These are phyloP conservation scores for Trifolium fragiferum DNA, from an alignment of 306 rosid species.

Conservation along the genomic window DNA sequence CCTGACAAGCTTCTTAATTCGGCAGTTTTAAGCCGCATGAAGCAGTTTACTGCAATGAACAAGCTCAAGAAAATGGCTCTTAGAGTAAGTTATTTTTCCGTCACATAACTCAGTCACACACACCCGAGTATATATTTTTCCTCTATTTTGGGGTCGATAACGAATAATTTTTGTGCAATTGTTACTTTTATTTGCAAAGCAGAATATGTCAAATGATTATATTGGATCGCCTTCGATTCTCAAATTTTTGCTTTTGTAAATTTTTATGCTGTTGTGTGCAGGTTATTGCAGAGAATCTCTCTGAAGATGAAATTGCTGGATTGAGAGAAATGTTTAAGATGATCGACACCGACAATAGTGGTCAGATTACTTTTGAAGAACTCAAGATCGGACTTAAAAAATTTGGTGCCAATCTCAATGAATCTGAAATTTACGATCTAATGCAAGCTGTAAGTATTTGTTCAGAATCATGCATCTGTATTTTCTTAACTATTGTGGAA, in stretches of 20 bases:
- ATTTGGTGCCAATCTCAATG: constrained; percentile 79
- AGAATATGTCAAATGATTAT: neutral
- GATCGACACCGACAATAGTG: constrained; percentile 83
- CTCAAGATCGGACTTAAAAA: constrained; percentile 75
- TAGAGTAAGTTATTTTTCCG: constrained; percentile 60
- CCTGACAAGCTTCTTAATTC: constrained; percentile 90
- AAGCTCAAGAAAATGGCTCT: constrained; percentile 94
- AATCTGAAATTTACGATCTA: constrained; percentile 77
- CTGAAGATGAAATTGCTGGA: constrained; percentile 90
- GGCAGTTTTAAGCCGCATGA: constrained; percentile 85
- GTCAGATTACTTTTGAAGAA: constrained; percentile 87
- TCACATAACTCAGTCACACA: neutral
- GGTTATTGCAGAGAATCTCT: constrained; percentile 86
- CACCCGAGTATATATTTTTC: neutral
- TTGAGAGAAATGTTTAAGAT: constrained; percentile 82
- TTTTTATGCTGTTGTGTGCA: constrained; percentile 41
- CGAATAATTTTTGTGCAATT: too few relatives aligned
- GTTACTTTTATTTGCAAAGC: neutral
- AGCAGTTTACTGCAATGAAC: constrained; percentile 88
- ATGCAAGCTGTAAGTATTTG: constrained; percentile 77
- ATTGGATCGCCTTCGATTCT: neutral
- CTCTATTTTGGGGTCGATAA: neutral
- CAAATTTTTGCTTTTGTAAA: constrained; percentile 27
- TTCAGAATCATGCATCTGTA: neutral
- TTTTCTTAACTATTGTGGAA: neutral